phyloP scores from a whole-genome alignment of 2,329 filamentous ascomycete species.

The Pseudogymnoascus sp. region DNA sequence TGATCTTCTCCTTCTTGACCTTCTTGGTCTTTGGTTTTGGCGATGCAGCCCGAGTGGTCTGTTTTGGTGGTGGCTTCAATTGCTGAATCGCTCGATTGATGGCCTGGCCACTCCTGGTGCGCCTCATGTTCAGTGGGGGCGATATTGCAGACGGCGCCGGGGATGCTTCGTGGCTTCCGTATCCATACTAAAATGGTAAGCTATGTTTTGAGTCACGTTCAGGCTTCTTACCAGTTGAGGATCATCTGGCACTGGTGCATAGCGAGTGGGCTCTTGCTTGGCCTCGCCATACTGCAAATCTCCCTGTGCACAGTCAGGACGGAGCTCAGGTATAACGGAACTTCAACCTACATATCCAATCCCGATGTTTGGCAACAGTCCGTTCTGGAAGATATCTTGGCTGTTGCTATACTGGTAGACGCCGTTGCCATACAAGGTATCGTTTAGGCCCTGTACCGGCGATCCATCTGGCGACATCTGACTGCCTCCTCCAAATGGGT shows the following conservation, averaged over 20 bases:
- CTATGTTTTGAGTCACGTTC: not conserved
- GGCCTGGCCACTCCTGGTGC: constrained; percentile 24
- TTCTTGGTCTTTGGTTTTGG: constrained; percentile 30
- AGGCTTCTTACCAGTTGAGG: not conserved
- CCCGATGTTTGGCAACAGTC: not conserved
- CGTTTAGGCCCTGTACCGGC: not conserved
- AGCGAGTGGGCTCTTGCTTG: not conserved
- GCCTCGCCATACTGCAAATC: not conserved
- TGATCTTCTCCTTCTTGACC: constrained; percentile 30
- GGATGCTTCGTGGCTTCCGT: constrained; percentile 45
- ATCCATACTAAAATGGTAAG: constrained; percentile 29
- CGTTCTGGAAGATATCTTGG: not conserved
- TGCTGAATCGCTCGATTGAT: constrained; percentile 20
- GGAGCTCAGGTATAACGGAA: not conserved
- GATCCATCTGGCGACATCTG: not conserved
- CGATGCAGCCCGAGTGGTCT: constrained; percentile 13
- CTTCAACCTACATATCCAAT: not conserved
- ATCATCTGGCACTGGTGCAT: not conserved
- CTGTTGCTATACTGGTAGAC: not conserved
- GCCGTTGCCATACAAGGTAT: not conserved
- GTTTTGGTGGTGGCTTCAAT: constrained; percentile 23
- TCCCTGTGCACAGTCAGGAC: not conserved
- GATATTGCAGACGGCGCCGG: constrained; percentile 38
- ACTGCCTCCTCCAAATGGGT: not conserved
- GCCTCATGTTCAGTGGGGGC: constrained; percentile 18